Percentiles rank a stretch among this genome's conserved stretches.
Evolutionary conservation across 441 rosid species (phyloP).

Genomic region (Arabidopsis hybrid): DNA sequence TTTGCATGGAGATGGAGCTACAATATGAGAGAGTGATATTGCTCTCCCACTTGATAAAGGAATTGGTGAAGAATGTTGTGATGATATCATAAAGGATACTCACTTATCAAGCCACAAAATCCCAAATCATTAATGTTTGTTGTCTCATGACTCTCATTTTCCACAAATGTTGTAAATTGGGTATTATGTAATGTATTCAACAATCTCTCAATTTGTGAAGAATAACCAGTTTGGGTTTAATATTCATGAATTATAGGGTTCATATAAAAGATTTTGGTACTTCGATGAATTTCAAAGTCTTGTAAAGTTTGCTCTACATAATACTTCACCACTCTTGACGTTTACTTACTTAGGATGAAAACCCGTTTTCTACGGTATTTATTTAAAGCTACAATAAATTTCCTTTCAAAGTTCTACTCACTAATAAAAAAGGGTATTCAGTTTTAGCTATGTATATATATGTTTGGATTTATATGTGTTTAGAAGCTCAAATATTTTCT

Average conservation of each 20-base stretch:
- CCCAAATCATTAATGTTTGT: background rate
- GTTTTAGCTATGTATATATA: background rate
- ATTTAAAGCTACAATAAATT: background rate
- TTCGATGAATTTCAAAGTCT: background rate
- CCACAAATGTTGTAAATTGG: background rate
- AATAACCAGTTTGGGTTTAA: background rate
- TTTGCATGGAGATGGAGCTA: background rate
- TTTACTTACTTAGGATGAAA: background rate
- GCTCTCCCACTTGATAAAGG: conserved; percentile 4
- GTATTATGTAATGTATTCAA: background rate
- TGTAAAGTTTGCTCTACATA: background rate
- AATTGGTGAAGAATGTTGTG: background rate
- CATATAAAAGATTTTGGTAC: background rate
- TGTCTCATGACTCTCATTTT: background rate
- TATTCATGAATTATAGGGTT: background rate
- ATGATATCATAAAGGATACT: background rate
- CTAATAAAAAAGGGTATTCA: background rate
- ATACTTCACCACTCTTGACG: background rate
- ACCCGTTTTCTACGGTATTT: background rate
- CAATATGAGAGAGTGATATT: conserved; percentile 1
- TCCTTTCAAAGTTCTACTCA: background rate
- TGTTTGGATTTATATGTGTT: background rate
- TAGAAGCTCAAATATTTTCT: background rate
- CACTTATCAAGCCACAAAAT: background rate
- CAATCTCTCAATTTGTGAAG: background rate